Evolutionary conservation across 768 basidiomycete species (phyloP).

Genomic region (Phylloporus sp.): DNA sequence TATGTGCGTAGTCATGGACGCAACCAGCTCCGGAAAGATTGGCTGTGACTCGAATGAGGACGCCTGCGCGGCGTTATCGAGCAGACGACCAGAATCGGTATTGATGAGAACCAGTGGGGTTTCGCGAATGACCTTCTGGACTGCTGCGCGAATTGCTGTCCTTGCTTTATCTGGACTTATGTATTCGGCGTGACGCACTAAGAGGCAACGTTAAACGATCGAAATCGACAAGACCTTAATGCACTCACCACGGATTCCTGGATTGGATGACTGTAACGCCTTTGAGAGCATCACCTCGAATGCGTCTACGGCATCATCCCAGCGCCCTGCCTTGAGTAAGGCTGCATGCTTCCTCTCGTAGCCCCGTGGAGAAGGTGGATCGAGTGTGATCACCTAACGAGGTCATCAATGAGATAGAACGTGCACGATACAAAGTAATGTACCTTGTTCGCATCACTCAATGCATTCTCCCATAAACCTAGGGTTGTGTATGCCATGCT

Average conservation of each 20-base stretch:
- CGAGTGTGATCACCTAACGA: not conserved
- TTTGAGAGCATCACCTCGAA: slow-evolving; percentile 3
- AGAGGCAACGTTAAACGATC: not conserved
- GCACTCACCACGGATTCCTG: not conserved
- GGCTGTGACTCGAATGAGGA: slow-evolving; percentile 1
- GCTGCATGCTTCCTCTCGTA: not conserved
- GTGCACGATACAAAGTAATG: not conserved
- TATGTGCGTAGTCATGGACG: slow-evolving; percentile 2
- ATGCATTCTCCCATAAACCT: not conserved
- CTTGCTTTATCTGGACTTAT: not conserved
- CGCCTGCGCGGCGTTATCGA: not conserved
- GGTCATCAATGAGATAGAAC: not conserved
- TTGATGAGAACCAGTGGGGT: slow-evolving; percentile 4
- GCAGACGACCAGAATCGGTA: slow-evolving; percentile 1
- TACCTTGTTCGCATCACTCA: not conserved
- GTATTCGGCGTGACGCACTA: not conserved
- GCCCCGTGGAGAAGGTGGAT: not conserved
- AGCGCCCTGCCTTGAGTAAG: not conserved
- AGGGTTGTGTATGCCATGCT: not conserved
- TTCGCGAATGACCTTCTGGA: slow-evolving; percentile 1
- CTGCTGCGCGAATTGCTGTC: not conserved
- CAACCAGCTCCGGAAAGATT: slow-evolving; percentile 1
- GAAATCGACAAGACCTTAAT: not conserved
- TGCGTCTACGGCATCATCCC: not conserved
- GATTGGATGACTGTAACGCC: not conserved